phyloP scores from a whole-genome alignment of 2,329 filamentous ascomycete genomes.

The Aspergillus flavus region DNA sequence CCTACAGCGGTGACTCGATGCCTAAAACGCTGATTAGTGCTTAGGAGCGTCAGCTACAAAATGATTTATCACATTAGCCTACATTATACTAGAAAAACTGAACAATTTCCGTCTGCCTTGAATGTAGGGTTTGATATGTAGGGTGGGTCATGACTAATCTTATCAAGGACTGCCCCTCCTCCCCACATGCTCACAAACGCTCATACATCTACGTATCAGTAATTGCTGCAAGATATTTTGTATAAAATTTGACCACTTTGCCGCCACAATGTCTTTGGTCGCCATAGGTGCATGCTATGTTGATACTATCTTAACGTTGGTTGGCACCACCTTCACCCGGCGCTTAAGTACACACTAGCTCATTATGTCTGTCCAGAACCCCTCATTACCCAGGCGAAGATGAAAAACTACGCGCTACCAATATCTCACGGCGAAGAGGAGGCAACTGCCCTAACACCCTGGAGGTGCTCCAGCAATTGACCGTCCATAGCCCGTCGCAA shows the following conservation, averaged over 20 bases:
- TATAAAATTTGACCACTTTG: neutral
- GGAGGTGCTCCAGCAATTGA: constrained; percentile 68
- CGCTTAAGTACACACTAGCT: constrained; percentile 4
- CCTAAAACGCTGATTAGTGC: neutral
- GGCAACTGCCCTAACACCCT: constrained; percentile 74
- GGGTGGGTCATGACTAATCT: constrained; percentile 27
- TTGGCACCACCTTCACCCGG: constrained; percentile 15
- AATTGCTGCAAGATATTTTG: neutral
- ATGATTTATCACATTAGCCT: neutral
- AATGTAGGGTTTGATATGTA: neutral
- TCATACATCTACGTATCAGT: neutral
- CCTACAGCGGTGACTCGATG: neutral
- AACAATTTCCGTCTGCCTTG: neutral
- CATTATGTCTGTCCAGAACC: constrained; percentile 23
- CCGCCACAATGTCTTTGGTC: constrained; percentile 56
- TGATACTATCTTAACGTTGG: constrained; percentile 69
- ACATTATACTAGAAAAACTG: neutral
- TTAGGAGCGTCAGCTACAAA: neutral
- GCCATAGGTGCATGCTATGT: constrained; percentile 70
- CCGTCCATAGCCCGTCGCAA: constrained; percentile 28
- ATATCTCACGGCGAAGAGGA: constrained; percentile 62
- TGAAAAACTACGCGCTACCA: constrained; percentile 69
- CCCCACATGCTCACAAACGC: neutral
- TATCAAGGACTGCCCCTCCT: constrained; percentile 11
- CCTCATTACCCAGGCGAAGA: constrained; percentile 70